These are phyloP conservation scores for Hyphopichia homilentoma DNA, from an alignment of 805 yeast species.

Conservation along the genomic window DNA sequence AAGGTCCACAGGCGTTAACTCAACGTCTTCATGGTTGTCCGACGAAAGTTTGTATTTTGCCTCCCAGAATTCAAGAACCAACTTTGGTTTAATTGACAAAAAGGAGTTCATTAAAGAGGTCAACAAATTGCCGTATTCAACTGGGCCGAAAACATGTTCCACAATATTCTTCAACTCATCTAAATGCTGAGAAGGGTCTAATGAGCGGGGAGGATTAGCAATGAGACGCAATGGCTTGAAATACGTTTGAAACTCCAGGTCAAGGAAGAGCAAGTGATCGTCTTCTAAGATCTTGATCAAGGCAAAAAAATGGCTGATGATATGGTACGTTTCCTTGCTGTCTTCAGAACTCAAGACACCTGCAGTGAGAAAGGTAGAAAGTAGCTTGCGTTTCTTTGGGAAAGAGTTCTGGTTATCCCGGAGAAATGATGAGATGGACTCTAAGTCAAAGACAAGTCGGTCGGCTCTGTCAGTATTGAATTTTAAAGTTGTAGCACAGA, in stretches of 20 bases:
- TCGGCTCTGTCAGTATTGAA: constrained; percentile 10
- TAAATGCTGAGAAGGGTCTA: background rate
- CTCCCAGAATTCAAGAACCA: background rate
- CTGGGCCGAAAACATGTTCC: too few relatives aligned
- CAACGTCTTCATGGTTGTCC: constrained; percentile 2
- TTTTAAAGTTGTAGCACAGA: constrained; percentile 19
- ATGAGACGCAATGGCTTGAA: too few relatives aligned
- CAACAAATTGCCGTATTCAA: too few relatives aligned
- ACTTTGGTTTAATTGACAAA: too few relatives aligned
- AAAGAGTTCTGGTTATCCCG: background rate
- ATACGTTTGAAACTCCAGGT: too few relatives aligned
- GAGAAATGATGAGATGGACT: background rate
- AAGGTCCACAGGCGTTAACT: constrained; percentile 19
- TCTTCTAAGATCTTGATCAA: constrained; percentile 14
- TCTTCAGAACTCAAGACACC: constrained; percentile 14
- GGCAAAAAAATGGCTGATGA: constrained; percentile 14
- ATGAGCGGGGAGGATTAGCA: background rate
- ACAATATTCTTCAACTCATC: background rate
- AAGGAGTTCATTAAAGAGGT: too few relatives aligned
- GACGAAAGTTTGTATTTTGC: background rate
- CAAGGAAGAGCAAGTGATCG: constrained; percentile 15
- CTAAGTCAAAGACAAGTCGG: constrained; percentile 1
- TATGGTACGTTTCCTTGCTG: constrained; percentile 8
- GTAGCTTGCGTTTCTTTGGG: constrained; percentile 15
- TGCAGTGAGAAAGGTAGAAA: constrained; percentile 11